Percentiles rank a stretch among this genome's conserved stretches.
Evolutionary conservation across 1,284 basidiomycete species (phyloP).

Genomic region (Inonotus hispidus): DNA sequence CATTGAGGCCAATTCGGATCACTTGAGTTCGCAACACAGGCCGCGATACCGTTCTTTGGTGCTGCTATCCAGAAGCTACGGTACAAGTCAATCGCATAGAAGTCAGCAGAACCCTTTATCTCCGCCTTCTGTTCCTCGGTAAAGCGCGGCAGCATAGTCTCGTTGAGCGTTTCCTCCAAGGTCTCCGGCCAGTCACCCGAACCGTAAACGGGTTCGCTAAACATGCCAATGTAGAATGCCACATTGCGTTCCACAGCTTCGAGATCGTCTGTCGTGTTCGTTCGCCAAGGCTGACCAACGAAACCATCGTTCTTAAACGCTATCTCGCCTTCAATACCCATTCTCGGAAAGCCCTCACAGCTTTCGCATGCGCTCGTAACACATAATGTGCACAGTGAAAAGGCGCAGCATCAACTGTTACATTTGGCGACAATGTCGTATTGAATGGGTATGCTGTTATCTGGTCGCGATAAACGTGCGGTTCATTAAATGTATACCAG

Average conservation of each 20-base stretch:
- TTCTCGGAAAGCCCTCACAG: conserved; percentile 40
- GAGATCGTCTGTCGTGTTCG: conserved; percentile 37
- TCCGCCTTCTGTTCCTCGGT: conserved; percentile 38
- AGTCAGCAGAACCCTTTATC: conserved; percentile 40
- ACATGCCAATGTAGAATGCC: conserved; percentile 40
- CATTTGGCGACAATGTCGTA: conserved; percentile 33
- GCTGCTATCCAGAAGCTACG: conserved; percentile 35
- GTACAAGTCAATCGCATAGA: conserved; percentile 44
- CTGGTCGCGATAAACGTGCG: conserved; percentile 37
- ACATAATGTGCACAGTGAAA: conserved; percentile 41
- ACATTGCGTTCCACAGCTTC: conserved; percentile 41
- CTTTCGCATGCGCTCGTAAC: conserved; percentile 40
- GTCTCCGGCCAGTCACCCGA: conserved; percentile 44
- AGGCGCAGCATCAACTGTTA: conserved; percentile 35
- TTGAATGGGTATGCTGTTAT: conserved; percentile 38
- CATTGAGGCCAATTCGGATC: conserved; percentile 43
- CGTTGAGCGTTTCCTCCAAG: conserved; percentile 39
- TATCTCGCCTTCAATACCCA: conserved; percentile 43
- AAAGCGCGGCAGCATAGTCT: conserved; percentile 39
- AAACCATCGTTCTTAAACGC: conserved; percentile 45
- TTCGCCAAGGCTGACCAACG: conserved; percentile 33
- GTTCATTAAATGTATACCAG: conserved; percentile 49
- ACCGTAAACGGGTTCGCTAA: conserved; percentile 40
- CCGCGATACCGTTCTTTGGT: conserved; percentile 34
- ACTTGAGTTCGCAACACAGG: conserved; percentile 34